Base-by-base conservation (phyloP, 192 early-diverging fungal genomes). In the Chytriomyces sp. region DNA sequence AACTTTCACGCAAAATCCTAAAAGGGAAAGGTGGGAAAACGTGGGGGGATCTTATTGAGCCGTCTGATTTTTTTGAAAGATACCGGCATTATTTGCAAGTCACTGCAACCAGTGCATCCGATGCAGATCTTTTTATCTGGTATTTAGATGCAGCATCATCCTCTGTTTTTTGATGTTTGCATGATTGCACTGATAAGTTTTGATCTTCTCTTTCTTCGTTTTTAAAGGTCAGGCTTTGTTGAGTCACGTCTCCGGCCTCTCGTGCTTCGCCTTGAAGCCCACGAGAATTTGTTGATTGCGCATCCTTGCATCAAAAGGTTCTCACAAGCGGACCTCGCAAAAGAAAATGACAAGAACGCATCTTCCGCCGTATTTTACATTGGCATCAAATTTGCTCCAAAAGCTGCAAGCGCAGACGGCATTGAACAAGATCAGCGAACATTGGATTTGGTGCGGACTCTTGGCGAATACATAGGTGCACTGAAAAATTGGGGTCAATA, bases 171-270 rank as follows among this genome's bases (percentile, higher is more conserved):
- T 20, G 11, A 75, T 48, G 16, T 26, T 35, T 35, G 35, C 35
- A 35, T 2, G 35, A 35, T 35, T 35, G 35, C 35, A 35, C 35
- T 35, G 35, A 35, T 35, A 35, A 35, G 45, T 82, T 43, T 13
- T 72, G 24, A 47, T n/a, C 65, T 57, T 69, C 28, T 16, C 46
- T 6, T 48, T 26, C 11, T 35, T 24, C 16, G 26, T 61, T 50
- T 65, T 59, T 5, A 44, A 23, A 91, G 89, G 91, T 90, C 92
- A 18, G 96, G 97, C 46, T 86, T 95, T 78, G 93, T 98, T 0
- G 97, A 99, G 78, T 95, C 96, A 16, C 88, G 91, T 53, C 82
- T 99, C 53, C 91, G 97, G 73, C 92, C 93, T 61, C 88, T 96
- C 18, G 89, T 96, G 5, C 81, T 85, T 62, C 91, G 90, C 70